Conservation (phyloP, 202 grass and related monocot genomes). For the Brachypodium distachyon region DNA sequence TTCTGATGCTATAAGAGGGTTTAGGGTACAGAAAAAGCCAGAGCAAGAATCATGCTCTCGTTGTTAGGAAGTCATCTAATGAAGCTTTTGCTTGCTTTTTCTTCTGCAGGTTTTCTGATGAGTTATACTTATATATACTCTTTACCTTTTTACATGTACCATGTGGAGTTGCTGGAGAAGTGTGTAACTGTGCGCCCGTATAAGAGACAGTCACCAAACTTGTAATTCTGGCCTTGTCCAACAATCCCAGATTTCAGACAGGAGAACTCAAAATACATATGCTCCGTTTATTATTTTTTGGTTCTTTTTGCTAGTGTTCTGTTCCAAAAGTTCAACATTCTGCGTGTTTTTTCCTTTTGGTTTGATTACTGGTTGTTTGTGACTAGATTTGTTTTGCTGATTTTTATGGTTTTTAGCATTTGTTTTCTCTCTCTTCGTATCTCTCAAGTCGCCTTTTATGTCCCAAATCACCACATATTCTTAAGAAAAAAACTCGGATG, state of each 20-base stretch:
- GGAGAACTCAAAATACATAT: background rate
- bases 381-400: background rate
- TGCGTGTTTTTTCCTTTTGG: background rate
- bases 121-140: slow-evolving; percentile 28
- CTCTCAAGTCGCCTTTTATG: too few relatives aligned
- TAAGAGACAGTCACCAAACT: slow-evolving; percentile 20
- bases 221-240: background rate
- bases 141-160: slow-evolving; percentile 23
- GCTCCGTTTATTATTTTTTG: background rate
- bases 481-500: background rate
- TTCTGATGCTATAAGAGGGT: background rate
- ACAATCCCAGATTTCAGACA: slow-evolving; percentile 4
- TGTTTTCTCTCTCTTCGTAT: background rate
- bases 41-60: background rate
- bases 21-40: background rate
- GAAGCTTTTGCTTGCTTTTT: slow-evolving; percentile 2
- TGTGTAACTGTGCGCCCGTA: background rate
- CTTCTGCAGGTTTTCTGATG: slow-evolving; percentile 19
- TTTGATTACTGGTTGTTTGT: background rate
- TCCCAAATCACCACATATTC: background rate
- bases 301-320: background rate
- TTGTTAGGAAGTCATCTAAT: slow-evolving; percentile 14
- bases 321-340: background rate
- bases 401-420: background rate
- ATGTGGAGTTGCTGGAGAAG: slow-evolving; percentile 20